Conservation (phyloP, 306 rosid genomes). For the Cyclanthera cordifolia region DNA sequence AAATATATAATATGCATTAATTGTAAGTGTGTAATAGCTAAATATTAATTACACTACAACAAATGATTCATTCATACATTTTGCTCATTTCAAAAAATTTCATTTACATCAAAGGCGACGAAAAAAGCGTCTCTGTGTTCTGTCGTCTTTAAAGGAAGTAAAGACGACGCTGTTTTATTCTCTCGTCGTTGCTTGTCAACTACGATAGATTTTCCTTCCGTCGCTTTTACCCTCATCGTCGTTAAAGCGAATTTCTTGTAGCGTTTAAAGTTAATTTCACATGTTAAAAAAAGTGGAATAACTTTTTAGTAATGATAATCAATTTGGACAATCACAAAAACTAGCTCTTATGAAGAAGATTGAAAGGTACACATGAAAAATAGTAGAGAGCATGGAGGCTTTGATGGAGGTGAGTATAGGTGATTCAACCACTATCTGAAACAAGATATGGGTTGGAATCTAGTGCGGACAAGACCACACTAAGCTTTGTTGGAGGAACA, state of each 20-base stretch:
- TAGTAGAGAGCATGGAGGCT: background rate
- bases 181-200: too few relatives aligned
- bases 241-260: too few relatives aligned
- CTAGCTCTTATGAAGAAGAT: background rate
- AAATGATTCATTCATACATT: too few relatives aligned
- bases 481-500: background rate
- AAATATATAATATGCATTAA: too few relatives aligned
- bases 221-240: background rate
- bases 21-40: too few relatives aligned
- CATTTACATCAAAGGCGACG: too few relatives aligned
- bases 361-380: background rate
- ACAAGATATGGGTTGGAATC: conserved; percentile 7
- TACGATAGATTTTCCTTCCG: background rate
- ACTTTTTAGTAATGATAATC: background rate
- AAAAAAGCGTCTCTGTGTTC: too few relatives aligned
- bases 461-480: conserved; percentile 6
- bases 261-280: background rate
- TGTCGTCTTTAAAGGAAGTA: too few relatives aligned
- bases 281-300: background rate
- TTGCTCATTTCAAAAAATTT: too few relatives aligned
- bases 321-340: background rate
- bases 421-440: conserved; percentile 2
- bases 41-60: too few relatives aligned
- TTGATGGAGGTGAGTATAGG: background rate
- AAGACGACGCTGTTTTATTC: too few relatives aligned